Evolutionary conservation across 2,329 filamentous ascomycete genomes (phyloP).

Genomic region (Dothidotthia symphoricarpi): DNA sequence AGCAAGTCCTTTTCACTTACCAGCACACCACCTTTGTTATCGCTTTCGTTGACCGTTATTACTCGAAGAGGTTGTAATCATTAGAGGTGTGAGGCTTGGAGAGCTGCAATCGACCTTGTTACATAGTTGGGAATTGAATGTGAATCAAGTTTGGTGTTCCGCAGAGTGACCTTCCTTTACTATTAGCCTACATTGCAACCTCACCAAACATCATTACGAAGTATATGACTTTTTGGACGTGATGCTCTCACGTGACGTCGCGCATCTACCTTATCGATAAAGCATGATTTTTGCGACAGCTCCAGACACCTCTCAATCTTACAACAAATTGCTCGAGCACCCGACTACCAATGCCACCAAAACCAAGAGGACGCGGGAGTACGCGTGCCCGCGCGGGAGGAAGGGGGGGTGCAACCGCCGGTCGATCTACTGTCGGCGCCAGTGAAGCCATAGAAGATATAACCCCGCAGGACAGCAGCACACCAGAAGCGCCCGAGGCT

Average conservation of each 20-base stretch:
- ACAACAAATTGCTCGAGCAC: constrained; percentile 3
- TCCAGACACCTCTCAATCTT: constrained; percentile 10
- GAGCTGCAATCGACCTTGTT: no score
- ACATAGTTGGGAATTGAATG: no score
- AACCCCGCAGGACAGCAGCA: constrained; percentile 17
- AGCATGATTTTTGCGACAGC: constrained; percentile 17
- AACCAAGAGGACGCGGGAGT: constrained; percentile 26
- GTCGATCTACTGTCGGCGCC: constrained; percentile 9
- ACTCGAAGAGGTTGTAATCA: constrained; percentile 1
- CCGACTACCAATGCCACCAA: constrained; percentile 32
- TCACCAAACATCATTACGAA: no score
- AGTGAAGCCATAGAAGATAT: constrained; percentile 14
- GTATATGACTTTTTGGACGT: no score
- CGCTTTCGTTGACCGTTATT: constrained; percentile 7
- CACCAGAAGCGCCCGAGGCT: constrained; percentile 7
- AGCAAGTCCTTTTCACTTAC: constrained; percentile 33
- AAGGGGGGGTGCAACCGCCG: constrained; percentile 19
- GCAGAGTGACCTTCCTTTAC: no score
- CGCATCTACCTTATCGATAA: constrained; percentile 34
- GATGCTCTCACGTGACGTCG: constrained; percentile 21
- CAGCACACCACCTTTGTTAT: constrained; percentile 34
- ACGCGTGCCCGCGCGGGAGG: constrained; percentile 22
- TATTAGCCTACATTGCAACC: no score
- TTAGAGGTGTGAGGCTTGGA: no score
- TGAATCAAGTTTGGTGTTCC: no score